A percentile compares a stretch with the other conserved stretches of the same genome.
These are phyloP conservation scores for Theileria equi DNA, from an alignment of 169 alveolate genomes.

Conservation along the genomic window DNA sequence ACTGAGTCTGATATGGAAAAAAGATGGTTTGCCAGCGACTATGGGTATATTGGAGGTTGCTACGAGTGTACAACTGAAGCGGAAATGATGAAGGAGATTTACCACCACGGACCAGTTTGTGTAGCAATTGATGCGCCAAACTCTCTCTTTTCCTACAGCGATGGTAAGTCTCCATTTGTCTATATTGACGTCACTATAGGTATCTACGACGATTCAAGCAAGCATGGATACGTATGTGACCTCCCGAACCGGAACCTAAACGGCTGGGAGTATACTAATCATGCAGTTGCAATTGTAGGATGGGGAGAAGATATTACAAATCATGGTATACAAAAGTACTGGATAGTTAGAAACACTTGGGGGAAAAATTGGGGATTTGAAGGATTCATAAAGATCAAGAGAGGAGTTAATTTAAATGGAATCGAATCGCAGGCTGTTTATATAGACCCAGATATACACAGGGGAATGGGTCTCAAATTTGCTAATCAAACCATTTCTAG, in stretches of 20 bases:
- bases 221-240: constrained; percentile 81
- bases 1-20: constrained; percentile 1
- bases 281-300: constrained; percentile 81
- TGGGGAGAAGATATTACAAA: constrained; percentile 78
- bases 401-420: constrained; percentile 79
- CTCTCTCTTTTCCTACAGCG: constrained; percentile 56
- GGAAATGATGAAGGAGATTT: constrained; percentile 78
- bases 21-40: constrained; percentile 57
- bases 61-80: constrained; percentile 79
- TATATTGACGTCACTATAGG: constrained; percentile 8
- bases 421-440: constrained; percentile 86
- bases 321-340: constrained; percentile 67
- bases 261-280: constrained; percentile 87
- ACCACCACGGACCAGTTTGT: constrained; percentile 78
- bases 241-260: constrained; percentile 76
- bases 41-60: constrained; percentile 83
- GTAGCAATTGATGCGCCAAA: constrained; percentile 82
- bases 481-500: too few relatives aligned
- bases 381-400: constrained; percentile 74
- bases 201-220: constrained; percentile 50
- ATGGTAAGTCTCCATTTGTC: constrained; percentile 21
- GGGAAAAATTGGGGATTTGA: constrained; percentile 79
- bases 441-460: constrained; percentile 80
- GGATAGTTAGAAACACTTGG: constrained; percentile 82
- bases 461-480: too few relatives aligned